phyloP scores from a whole-genome alignment of 176 grass and related monocot species.

The Dactylis glomerata region DNA sequence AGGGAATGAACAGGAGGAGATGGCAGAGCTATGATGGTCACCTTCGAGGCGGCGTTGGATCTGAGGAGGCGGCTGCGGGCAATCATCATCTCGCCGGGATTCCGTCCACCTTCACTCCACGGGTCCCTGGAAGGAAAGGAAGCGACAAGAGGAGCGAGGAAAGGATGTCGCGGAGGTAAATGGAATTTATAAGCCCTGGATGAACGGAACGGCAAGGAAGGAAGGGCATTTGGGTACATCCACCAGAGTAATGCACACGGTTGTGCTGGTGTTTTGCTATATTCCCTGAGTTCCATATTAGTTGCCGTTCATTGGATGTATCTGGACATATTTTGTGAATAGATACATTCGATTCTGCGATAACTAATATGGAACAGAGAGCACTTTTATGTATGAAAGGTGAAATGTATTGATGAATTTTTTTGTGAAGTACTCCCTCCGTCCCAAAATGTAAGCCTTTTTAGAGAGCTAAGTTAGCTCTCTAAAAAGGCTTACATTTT shows the following conservation, averaged over 20 bases:
- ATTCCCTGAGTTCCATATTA: no score
- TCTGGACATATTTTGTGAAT: no score
- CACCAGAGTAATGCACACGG: not conserved
- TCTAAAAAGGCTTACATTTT: no score
- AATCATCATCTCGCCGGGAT: conserved; percentile 41
- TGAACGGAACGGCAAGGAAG: not conserved
- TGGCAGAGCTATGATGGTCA: not conserved
- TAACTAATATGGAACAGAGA: no score
- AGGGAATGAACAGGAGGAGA: not conserved
- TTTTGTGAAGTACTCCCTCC: no score
- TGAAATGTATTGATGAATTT: no score
- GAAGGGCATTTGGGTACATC: not conserved
- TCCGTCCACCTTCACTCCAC: conserved; percentile 33
- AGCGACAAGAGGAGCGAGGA: conserved; percentile 13
- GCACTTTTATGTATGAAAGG: no score
- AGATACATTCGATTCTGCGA: no score
- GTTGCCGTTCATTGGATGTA: no score
- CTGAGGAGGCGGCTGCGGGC: conserved; percentile 44
- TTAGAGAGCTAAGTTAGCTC: no score
- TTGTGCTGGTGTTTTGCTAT: not conserved
- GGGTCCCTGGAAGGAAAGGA: not conserved
- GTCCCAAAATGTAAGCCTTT: no score
- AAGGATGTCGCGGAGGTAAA: not conserved
- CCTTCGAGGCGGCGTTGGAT: conserved; percentile 54
- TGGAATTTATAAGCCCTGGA: conserved; percentile 4